Conservation (phyloP, 768 basidiomycete genomes). For the Fibroporia radiculosa region DNA sequence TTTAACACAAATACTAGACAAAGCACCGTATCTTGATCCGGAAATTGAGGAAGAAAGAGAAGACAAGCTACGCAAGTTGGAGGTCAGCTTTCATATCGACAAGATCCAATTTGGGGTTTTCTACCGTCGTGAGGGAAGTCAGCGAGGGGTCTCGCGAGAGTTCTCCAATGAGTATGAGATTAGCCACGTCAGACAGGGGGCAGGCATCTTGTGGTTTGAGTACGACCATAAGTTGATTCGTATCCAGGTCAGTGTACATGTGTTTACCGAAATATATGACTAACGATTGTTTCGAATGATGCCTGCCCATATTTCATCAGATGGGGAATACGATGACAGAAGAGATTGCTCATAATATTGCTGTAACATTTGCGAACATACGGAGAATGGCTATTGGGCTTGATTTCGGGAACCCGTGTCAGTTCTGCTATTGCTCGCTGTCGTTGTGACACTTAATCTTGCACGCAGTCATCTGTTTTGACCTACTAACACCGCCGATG, state of each 20-base stretch:
- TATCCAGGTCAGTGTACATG: constrained; percentile 38
- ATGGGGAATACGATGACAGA: constrained; percentile 52
- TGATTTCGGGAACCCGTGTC: constrained; percentile 59
- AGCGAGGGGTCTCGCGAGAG: constrained; percentile 15
- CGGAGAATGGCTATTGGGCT: constrained; percentile 52
- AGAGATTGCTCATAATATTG: constrained; percentile 40
- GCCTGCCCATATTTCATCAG: too few species aligned
- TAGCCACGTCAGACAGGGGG: constrained; percentile 34
- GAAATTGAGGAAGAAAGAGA: constrained; percentile 22
- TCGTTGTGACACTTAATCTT: background rate
- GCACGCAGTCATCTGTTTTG: constrained; percentile 55
- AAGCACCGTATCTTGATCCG: constrained; percentile 24
- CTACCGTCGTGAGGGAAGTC: constrained; percentile 26
- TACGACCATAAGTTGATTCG: constrained; percentile 64
- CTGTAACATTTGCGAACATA: constrained; percentile 50
- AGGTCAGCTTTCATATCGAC: constrained; percentile 45
- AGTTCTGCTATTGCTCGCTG: constrained; percentile 16
- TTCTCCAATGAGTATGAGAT: constrained; percentile 71
- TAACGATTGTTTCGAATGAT: background rate
- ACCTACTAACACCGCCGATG: constrained; percentile 55
- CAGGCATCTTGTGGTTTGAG: constrained; percentile 51
- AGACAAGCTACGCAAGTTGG: constrained; percentile 34
- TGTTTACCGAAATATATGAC: background rate
- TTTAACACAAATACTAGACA: constrained; percentile 18
- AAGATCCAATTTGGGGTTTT: constrained; percentile 62